These are phyloP conservation scores for Schwanniomyces sp. DNA, from an alignment of 805 yeast species.

Conservation along the genomic window DNA sequence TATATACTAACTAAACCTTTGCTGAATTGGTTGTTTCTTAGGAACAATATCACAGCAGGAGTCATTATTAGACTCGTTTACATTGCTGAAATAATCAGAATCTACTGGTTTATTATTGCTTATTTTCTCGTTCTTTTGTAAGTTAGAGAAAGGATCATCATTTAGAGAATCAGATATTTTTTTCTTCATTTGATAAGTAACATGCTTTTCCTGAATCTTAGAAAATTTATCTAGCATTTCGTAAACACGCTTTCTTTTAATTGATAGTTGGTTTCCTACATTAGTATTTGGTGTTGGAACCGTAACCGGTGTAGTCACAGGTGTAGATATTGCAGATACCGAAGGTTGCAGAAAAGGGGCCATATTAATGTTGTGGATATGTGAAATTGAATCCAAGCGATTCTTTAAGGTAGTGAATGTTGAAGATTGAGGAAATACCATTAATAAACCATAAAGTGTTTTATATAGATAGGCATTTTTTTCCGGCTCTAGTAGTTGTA, in stretches of 20 bases:
- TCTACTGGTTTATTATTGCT: neutral
- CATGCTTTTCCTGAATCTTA: slow-evolving; percentile 36
- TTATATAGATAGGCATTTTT: slow-evolving; percentile 78
- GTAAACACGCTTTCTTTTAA: slow-evolving; percentile 36
- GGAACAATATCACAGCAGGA: neutral
- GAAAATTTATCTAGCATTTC: slow-evolving; percentile 43
- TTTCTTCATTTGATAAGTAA: slow-evolving; percentile 3
- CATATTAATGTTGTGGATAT: slow-evolving; percentile 24
- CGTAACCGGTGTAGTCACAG: slow-evolving; percentile 17
- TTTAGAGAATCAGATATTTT: neutral
- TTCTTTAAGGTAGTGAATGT: slow-evolving; percentile 83
- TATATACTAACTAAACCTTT: neutral
- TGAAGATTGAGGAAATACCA: slow-evolving; percentile 91
- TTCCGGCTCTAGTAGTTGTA: slow-evolving; percentile 88
- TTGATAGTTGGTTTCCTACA: slow-evolving; percentile 29
- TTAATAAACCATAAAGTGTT: slow-evolving; percentile 85
- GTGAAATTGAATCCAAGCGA: slow-evolving; percentile 62
- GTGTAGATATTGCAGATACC: slow-evolving; percentile 8
- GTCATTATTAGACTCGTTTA: neutral
- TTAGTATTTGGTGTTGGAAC: slow-evolving; percentile 15
- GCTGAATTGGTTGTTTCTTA: neutral
- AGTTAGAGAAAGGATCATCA: neutral
- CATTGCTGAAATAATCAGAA: slow-evolving; percentile 4
- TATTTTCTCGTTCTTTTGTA: neutral
- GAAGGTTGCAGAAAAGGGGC: neutral